Conservation (phyloP, 768 basidiomycete species). For the Mycena vitilis region DNA sequence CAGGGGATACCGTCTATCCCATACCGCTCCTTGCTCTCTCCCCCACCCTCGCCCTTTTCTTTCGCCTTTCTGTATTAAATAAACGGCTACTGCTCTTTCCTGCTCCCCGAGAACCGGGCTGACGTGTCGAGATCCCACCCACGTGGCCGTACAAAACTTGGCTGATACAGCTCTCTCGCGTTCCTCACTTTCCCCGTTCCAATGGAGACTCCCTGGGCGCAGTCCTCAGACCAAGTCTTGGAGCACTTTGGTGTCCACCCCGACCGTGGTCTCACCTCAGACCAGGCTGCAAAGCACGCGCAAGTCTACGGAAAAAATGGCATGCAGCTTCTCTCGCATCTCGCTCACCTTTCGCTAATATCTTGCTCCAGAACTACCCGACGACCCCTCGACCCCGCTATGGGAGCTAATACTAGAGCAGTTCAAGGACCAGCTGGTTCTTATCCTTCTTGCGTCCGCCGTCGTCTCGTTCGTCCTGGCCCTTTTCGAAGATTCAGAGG, state of each 20-base stretch:
- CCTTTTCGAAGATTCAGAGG: conserved; percentile 81
- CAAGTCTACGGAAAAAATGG: conserved; percentile 90
- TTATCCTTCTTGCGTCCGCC: conserved; percentile 95
- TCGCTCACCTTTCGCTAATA: conserved; percentile 21
- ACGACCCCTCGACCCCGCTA: conserved; percentile 89
- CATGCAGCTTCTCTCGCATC: conserved; percentile 44
- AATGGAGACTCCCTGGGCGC: conserved; percentile 87
- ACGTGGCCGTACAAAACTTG: conserved; percentile 28
- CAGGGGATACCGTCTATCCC: neutral
- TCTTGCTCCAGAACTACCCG: conserved; percentile 79
- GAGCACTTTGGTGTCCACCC: conserved; percentile 79
- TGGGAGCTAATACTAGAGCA: conserved; percentile 98
- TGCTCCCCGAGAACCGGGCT: conserved; percentile 8
- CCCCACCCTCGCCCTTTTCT: neutral
- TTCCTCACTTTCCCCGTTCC: conserved; percentile 39
- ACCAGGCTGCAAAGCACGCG: conserved; percentile 79
- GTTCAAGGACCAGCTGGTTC: conserved; percentile 98
- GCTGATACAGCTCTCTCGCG: conserved; percentile 15
- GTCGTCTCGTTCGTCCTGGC: conserved; percentile 94
- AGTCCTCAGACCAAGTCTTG: conserved; percentile 73
- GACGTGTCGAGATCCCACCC: conserved; percentile 28
- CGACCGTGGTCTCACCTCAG: conserved; percentile 68
- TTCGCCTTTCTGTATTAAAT: neutral
- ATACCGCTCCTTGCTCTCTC: neutral
- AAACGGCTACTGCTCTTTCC: neutral